Conservation (phyloP, 257 asterid genomes). For the Rubia yunnanensis region DNA sequence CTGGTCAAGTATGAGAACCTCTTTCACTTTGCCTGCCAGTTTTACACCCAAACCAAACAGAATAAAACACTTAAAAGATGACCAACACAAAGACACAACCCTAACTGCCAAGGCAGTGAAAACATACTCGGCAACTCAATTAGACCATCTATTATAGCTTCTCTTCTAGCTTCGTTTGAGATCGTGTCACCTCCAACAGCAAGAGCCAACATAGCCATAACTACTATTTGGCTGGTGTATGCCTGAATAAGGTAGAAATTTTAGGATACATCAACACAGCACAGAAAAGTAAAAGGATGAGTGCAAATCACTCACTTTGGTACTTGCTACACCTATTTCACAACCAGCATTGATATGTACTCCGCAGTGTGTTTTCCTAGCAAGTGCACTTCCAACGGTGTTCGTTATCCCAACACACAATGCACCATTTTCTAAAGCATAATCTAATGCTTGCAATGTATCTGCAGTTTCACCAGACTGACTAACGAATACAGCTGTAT, state of each 20-base stretch:
- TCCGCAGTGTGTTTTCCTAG: constrained; percentile 93
- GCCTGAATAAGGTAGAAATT: constrained; percentile 41
- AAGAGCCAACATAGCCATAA: constrained; percentile 97
- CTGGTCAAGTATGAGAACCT: constrained; percentile 82
- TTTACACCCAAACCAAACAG: constrained; percentile 12
- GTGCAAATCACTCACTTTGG: constrained; percentile 50
- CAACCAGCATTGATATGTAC: constrained; percentile 98
- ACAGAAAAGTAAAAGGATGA: neutral
- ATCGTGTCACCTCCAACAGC: constrained; percentile 85
- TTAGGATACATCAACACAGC: constrained; percentile 5
- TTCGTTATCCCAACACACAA: constrained; percentile 96
- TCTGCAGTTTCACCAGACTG: constrained; percentile 99
- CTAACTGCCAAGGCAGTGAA: constrained; percentile 8
- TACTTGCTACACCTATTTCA: constrained; percentile 98
- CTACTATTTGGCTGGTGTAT: constrained; percentile 94
- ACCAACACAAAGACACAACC: neutral
- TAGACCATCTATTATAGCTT: constrained; percentile 78
- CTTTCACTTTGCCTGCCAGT: constrained; percentile 70
- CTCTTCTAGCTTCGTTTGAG: constrained; percentile 75
- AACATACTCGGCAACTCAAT: constrained; percentile 80
- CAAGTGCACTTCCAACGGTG: constrained; percentile 98
- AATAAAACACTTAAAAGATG: neutral
- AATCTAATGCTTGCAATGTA: constrained; percentile 83
- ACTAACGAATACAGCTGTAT: constrained; percentile 88
- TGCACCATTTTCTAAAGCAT: constrained; percentile 92